Percentiles rank a stretch among this genome's conserved stretches.
Evolutionary conservation across 169 alveolate species (phyloP).

Genomic region (Eimeria necatrix): DNA sequence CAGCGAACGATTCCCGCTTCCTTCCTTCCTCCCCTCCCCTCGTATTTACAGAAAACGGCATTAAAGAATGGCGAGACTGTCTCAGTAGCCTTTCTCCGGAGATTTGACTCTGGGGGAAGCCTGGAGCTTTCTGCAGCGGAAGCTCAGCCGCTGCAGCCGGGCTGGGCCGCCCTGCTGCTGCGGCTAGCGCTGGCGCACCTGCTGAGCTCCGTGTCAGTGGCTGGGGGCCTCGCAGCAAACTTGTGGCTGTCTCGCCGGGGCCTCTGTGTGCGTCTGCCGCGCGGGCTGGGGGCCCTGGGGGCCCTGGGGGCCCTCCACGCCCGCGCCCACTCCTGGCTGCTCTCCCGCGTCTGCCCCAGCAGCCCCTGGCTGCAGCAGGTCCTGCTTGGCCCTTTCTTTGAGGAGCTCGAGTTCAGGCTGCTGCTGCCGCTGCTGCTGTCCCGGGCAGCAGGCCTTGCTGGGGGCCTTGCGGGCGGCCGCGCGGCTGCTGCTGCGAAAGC

Average conservation of each 20-base stretch:
- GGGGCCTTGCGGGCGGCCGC: not conserved
- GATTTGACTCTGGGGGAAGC: no score
- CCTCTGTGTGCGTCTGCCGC: constrained; percentile 14
- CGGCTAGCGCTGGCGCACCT: not conserved
- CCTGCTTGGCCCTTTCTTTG: constrained; percentile 26
- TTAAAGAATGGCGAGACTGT: no score
- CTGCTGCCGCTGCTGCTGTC: constrained; percentile 38
- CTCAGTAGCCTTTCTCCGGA: no score
- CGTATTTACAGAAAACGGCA: no score
- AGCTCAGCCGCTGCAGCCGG: not conserved
- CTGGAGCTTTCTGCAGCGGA: no score
- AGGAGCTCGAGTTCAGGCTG: constrained; percentile 27
- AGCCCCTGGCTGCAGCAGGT: constrained; percentile 42
- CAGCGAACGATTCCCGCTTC: no score
- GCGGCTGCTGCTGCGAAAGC: not conserved
- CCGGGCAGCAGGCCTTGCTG: not conserved
- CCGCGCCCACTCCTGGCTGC: not conserved
- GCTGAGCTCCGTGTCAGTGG: not conserved
- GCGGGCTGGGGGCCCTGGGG: not conserved
- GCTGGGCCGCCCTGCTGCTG: not conserved
- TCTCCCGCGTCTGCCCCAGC: not conserved
- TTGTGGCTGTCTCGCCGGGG: constrained; percentile 20
- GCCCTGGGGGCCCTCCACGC: constrained; percentile 13
- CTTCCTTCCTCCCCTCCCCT: no score
- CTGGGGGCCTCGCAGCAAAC: constrained; percentile 19